Conservation (phyloP, 2,329 filamentous ascomycete genomes). For the Huntiella omanensis region DNA sequence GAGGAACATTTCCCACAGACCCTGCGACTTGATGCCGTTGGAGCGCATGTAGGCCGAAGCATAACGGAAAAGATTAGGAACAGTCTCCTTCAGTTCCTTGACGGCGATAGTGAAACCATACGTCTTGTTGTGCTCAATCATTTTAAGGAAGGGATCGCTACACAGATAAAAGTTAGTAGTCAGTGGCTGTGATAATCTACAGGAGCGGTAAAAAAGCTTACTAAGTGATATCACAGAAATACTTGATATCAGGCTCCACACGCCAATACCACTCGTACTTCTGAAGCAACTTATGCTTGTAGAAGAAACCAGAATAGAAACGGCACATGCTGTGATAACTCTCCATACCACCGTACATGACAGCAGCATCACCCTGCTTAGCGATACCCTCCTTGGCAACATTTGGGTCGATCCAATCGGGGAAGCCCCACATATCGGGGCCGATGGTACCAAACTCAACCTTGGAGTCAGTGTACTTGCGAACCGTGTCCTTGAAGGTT, state of each 20-base stretch:
- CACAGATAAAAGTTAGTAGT: neutral
- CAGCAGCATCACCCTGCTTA: conserved; percentile 88
- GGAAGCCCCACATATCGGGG: conserved; percentile 83
- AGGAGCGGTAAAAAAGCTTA: conserved; percentile 21
- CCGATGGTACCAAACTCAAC: conserved; percentile 94
- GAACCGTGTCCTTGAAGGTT: conserved; percentile 72
- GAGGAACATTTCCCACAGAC: conserved; percentile 97
- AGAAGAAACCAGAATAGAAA: conserved; percentile 99
- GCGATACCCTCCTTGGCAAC: conserved; percentile 89
- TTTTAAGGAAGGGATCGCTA: conserved; percentile 86
- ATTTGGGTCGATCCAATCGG: conserved; percentile 87
- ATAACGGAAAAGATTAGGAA: conserved; percentile 96
- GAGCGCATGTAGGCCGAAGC: conserved; percentile 92
- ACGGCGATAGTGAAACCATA: conserved; percentile 98
- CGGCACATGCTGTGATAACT: conserved; percentile 99
- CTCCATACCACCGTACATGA: conserved; percentile 98
- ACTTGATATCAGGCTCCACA: conserved; percentile 96
- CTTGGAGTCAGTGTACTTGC: conserved; percentile 70
- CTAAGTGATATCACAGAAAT: conserved; percentile 99
- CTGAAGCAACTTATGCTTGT: conserved; percentile 80
- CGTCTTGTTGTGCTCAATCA: conserved; percentile 89
- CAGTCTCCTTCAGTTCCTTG: conserved; percentile 92
- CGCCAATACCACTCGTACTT: conserved; percentile 99
- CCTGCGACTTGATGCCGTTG: conserved; percentile 78
- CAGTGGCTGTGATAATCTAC: neutral